Evolutionary conservation across 176 grass and related monocot species (phyloP).

Genomic region (Pontederia crassipes): DNA sequence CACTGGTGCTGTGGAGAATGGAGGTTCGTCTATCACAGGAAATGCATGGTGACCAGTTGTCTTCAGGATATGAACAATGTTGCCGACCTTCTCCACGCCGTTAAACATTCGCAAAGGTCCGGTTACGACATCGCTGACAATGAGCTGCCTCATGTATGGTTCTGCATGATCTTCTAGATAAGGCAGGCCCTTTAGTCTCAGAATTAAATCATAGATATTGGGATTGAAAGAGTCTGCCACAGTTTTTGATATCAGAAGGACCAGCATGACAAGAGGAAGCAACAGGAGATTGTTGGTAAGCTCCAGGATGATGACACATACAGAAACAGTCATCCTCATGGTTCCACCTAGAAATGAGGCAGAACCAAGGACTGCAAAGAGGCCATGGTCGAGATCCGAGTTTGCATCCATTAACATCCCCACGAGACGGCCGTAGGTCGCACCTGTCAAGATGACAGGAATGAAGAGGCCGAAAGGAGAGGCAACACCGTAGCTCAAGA

Average conservation of each 20-base stretch:
- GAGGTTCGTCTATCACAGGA: not conserved
- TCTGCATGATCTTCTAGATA: not conserved
- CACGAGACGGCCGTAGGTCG: not conserved
- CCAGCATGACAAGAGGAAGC: conserved; percentile 2
- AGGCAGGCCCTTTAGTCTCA: not conserved
- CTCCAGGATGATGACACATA: conserved; percentile 4
- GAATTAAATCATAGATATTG: conserved; percentile 7
- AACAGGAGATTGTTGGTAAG: conserved; percentile 8
- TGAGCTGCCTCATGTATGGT: not conserved
- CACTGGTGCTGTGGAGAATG: not conserved
- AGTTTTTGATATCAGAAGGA: not conserved
- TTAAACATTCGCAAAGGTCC: not conserved
- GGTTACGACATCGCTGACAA: not conserved
- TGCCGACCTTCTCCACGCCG: not conserved
- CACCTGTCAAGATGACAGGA: conserved; percentile 1
- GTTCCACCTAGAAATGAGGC: conserved; percentile 1
- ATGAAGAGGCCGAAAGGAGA: not conserved
- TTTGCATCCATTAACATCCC: not conserved
- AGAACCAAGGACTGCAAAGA: conserved; percentile 2
- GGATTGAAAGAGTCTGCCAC: conserved; percentile 1
- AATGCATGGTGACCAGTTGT: not conserved
- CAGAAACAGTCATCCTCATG: conserved; percentile 5
- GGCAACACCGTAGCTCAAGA: not conserved
- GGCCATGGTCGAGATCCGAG: not conserved
- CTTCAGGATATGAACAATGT: not conserved